Evolutionary conservation across 1,284 basidiomycete genomes (phyloP).

Genomic region (Cryptococcus hybrid): DNA sequence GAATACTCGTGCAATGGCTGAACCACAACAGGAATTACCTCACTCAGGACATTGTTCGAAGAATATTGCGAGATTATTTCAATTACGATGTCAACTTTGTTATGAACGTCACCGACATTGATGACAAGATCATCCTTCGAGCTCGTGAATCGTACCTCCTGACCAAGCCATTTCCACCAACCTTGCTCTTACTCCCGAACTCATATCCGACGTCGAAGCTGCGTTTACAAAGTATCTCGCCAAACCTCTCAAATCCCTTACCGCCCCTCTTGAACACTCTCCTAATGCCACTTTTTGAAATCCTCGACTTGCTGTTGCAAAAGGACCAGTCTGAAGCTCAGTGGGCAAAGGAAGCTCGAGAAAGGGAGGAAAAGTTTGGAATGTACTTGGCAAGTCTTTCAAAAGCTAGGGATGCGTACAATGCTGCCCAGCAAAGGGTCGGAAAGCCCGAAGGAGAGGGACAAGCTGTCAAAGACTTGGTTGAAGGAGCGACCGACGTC

Average conservation of each 20-base stretch:
- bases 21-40: slow-evolving; percentile 79
- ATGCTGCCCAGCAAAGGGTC: slow-evolving; percentile 30
- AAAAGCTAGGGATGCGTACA: slow-evolving; percentile 47
- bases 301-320: slow-evolving; percentile 56
- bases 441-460: slow-evolving; percentile 51
- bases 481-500: slow-evolving; percentile 72
- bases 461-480: slow-evolving; percentile 59
- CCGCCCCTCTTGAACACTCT: slow-evolving; percentile 60
- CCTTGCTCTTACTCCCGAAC: slow-evolving; percentile 32
- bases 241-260: slow-evolving; percentile 59
- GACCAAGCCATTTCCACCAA: slow-evolving; percentile 35
- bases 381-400: slow-evolving; percentile 79
- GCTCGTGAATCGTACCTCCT: slow-evolving; percentile 84
- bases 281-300: slow-evolving; percentile 55
- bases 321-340: slow-evolving; percentile 54
- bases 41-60: slow-evolving; percentile 90
- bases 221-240: slow-evolving; percentile 58
- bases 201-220: slow-evolving; percentile 35
- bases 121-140: slow-evolving; percentile 96
- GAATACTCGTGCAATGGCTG: neutral
- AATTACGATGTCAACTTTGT: slow-evolving; percentile 98
- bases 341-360: slow-evolving; percentile 69
- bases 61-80: slow-evolving; percentile 95
- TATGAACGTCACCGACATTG: slow-evolving; percentile 99
- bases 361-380: slow-evolving; percentile 83